phyloP scores from a whole-genome alignment of 2,329 filamentous ascomycete genomes.

The Colletotrichum lindemuthianum region DNA sequence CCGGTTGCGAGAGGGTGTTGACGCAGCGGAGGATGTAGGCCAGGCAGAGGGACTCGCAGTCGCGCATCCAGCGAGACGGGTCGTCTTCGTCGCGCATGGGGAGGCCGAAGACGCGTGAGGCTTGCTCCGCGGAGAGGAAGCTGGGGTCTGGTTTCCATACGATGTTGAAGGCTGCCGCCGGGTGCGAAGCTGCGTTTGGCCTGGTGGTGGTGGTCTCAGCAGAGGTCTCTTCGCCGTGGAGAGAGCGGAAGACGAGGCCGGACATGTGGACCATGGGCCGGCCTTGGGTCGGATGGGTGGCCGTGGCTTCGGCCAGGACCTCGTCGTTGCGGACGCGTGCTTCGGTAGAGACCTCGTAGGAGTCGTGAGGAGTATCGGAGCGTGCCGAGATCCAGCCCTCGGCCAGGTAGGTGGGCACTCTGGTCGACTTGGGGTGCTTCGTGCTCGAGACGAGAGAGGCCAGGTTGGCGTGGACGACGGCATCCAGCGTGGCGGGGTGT shows the following conservation, averaged over 20 bases:
- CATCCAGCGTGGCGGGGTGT: slow-evolving; percentile 49
- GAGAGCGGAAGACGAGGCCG: slow-evolving; percentile 37
- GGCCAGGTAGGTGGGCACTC: slow-evolving; percentile 27
- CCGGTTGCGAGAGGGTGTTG: background rate
- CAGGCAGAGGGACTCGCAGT: slow-evolving; percentile 35
- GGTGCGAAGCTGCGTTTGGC: slow-evolving; percentile 9
- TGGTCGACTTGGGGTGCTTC: slow-evolving; percentile 5
- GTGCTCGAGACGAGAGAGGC: slow-evolving; percentile 27
- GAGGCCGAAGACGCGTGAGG: slow-evolving; percentile 32
- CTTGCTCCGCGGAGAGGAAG: slow-evolving; percentile 34
- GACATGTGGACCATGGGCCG: slow-evolving; percentile 35
- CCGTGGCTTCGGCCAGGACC: slow-evolving; percentile 31
- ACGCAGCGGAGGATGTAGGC: slow-evolving; percentile 25
- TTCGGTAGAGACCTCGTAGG: slow-evolving; percentile 36
- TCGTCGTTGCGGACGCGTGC: slow-evolving; percentile 27
- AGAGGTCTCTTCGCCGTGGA: slow-evolving; percentile 11
- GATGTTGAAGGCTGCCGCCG: slow-evolving; percentile 37
- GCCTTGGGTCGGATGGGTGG: slow-evolving; percentile 28
- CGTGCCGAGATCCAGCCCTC: slow-evolving; percentile 25
- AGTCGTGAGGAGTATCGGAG: slow-evolving; percentile 22
- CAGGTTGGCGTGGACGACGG: slow-evolving; percentile 43
- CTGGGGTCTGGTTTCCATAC: slow-evolving; percentile 39
- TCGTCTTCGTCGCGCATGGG: slow-evolving; percentile 30
- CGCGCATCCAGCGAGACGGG: slow-evolving; percentile 36
- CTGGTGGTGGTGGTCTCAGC: no score